Evolutionary conservation across 441 rosid genomes (phyloP).

Genomic region (Kokia cookei): DNA sequence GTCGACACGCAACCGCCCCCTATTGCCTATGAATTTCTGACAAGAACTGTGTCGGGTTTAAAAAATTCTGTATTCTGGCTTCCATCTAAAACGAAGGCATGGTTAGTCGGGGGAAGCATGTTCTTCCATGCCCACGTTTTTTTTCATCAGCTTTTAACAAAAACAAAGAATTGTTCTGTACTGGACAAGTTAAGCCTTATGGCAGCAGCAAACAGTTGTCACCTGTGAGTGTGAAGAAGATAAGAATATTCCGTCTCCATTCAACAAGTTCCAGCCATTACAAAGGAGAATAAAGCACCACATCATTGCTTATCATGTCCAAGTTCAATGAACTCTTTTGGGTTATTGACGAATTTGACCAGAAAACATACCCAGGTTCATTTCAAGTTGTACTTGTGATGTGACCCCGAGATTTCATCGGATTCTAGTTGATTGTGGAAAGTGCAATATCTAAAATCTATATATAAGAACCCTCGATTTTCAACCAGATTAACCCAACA

Average conservation of each 20-base stretch:
- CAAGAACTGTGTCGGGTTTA: too few relatives aligned
- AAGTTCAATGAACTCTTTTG: conserved; percentile 5
- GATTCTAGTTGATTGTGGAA: not conserved
- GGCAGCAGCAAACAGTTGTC: not conserved
- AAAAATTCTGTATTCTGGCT: too few relatives aligned
- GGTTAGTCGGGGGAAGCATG: too few relatives aligned
- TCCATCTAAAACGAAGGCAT: too few relatives aligned
- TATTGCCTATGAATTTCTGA: too few relatives aligned
- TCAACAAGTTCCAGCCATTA: not conserved
- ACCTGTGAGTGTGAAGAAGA: conserved; percentile 2
- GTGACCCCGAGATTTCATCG: not conserved
- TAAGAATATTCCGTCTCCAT: conserved; percentile 3
- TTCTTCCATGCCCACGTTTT: not conserved
- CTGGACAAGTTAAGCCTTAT: not conserved
- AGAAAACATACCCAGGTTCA: conserved; percentile 1
- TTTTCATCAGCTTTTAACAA: not conserved
- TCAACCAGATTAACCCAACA: not conserved
- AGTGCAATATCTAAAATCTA: not conserved
- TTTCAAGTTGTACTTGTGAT: not conserved
- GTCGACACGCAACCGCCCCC: too few relatives aligned
- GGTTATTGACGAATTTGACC: not conserved
- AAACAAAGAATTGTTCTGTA: not conserved
- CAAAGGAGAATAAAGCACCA: not conserved
- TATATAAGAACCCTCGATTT: not conserved
- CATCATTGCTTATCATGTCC: not conserved